Conservation (phyloP, 176 grass and related monocot species). For the Tillandsia fasciculata region DNA sequence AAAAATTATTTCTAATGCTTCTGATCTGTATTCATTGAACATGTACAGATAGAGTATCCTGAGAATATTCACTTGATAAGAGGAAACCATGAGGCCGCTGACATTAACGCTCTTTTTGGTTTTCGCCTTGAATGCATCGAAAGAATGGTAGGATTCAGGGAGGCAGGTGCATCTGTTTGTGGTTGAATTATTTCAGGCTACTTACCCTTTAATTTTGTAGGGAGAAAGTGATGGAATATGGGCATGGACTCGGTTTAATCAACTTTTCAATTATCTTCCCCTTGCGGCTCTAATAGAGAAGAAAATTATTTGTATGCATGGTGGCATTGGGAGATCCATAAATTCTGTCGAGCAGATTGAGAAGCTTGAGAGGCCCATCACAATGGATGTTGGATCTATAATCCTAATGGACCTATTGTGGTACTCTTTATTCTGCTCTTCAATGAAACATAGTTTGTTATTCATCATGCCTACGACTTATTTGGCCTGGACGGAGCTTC, state of each 20-base stretch:
- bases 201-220: constrained; percentile 34
- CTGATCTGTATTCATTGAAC: constrained; percentile 17
- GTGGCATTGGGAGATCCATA: constrained; percentile 96
- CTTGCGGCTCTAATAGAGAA: constrained; percentile 98
- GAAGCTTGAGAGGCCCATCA: constrained; percentile 97
- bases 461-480: neutral
- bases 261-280: constrained; percentile 95
- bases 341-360: constrained; percentile 90
- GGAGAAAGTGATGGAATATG: constrained; percentile 98
- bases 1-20: constrained; percentile 9
- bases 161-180: constrained; percentile 10
- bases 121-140: constrained; percentile 97
- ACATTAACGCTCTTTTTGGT: constrained; percentile 98
- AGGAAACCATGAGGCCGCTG: constrained; percentile 99
- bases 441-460: neutral
- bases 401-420: constrained; percentile 96
- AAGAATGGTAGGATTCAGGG: constrained; percentile 65
- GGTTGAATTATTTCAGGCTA: constrained; percentile 9
- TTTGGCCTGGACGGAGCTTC: neutral
- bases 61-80: constrained; percentile 88
- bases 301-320: constrained; percentile 99
- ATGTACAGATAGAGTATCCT: constrained; percentile 89
- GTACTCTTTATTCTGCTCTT: constrained; percentile 27
- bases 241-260: constrained; percentile 97
- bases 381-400: constrained; percentile 97